Percentiles rank a stretch among this genome's conserved stretches.
phyloP scores from a whole-genome alignment of 2,329 filamentous ascomycete species.

The Ceratocystis alfenasii region DNA sequence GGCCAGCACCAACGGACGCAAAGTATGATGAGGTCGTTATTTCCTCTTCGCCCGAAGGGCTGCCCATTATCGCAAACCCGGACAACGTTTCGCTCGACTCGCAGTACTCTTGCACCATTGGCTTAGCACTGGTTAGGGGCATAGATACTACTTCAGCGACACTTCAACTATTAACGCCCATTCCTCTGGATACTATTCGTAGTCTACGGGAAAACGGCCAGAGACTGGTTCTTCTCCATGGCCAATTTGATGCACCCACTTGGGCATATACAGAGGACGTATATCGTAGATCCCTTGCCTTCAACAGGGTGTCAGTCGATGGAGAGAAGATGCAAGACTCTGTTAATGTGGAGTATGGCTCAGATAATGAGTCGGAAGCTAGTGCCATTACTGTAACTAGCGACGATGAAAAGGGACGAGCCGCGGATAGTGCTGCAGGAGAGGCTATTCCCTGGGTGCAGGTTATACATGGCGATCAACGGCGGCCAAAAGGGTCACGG shows the following conservation, averaged over 20 bases:
- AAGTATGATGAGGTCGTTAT: constrained; percentile 23
- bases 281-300: constrained; percentile 31
- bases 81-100: constrained; percentile 48
- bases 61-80: constrained; percentile 51
- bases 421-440: constrained; percentile 23
- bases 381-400: constrained; percentile 29
- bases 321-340: constrained; percentile 23
- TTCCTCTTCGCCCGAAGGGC: constrained; percentile 37
- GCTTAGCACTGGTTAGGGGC: constrained; percentile 57
- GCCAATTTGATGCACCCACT: constrained; percentile 54
- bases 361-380: constrained; percentile 28
- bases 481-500: constrained; percentile 44
- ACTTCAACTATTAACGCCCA: constrained; percentile 56
- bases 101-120: constrained; percentile 44
- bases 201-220: constrained; percentile 33
- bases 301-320: constrained; percentile 19
- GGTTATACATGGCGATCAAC: constrained; percentile 42
- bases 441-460: constrained; percentile 47
- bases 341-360: constrained; percentile 24
- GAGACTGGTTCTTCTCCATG: constrained; percentile 51
- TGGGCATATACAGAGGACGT: constrained; percentile 60
- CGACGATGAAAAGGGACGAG: constrained; percentile 10
- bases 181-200: constrained; percentile 33
- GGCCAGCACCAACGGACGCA: constrained; percentile 3
- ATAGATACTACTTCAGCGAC: constrained; percentile 44